These are phyloP conservation scores for Mucuna pruriens DNA, from an alignment of 306 rosid genomes.

Conservation along the genomic window DNA sequence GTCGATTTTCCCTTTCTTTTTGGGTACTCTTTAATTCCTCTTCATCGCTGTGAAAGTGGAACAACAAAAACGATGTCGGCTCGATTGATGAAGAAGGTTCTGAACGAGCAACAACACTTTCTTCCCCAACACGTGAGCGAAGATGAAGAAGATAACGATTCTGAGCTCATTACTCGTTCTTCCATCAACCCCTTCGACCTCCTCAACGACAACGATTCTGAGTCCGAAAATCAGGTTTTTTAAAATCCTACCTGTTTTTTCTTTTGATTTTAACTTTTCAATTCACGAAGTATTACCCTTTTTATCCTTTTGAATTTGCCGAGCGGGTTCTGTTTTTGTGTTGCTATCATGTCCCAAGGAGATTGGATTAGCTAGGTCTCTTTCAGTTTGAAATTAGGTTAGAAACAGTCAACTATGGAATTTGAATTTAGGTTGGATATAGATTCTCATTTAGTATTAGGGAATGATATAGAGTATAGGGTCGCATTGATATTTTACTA, in stretches of 20 bases:
- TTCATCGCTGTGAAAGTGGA: not conserved
- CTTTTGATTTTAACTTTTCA: not conserved
- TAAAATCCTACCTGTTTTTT: not conserved
- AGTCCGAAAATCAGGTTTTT: conserved; percentile 62
- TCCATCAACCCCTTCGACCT: conserved; percentile 83
- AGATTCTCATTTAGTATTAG: not conserved
- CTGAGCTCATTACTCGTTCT: conserved; percentile 44
- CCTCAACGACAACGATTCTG: conserved; percentile 61
- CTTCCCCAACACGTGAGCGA: conserved; percentile 40
- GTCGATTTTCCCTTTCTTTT: not conserved
- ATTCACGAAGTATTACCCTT: not conserved
- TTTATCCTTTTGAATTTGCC: not conserved
- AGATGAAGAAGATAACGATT: conserved; percentile 40
- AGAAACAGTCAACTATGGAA: not conserved
- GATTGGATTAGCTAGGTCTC: conserved; percentile 13
- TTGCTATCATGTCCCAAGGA: not conserved
- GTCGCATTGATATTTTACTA: conserved; percentile 20
- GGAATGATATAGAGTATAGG: not conserved
- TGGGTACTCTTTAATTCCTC: not conserved
- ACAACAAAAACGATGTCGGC: conserved; percentile 63
- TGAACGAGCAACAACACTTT: conserved; percentile 57
- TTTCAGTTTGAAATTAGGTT: conserved; percentile 19
- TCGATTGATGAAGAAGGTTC: conserved; percentile 73
- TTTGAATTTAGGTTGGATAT: not conserved
- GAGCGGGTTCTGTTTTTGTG: conserved; percentile 14